phyloP scores from a whole-genome alignment of 331 rosid genomes.

The Acacia concinna region DNA sequence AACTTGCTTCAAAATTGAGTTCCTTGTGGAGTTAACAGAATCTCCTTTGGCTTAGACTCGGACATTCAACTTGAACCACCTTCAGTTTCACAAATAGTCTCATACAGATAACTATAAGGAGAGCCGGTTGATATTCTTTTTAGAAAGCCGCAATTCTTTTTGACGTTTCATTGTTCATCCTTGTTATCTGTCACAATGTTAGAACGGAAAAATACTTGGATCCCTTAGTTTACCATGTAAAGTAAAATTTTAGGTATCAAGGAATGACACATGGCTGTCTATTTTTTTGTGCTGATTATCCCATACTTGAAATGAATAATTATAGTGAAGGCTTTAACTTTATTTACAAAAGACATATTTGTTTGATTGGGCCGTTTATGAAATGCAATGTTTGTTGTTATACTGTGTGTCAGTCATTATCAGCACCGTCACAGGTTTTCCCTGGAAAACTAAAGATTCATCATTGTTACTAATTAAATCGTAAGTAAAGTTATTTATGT shows the following conservation, averaged over 20 bases:
- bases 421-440: neutral
- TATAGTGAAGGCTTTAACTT: neutral
- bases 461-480: neutral
- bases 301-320: neutral
- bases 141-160: neutral
- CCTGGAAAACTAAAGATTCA: neutral
- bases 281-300: neutral
- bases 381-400: neutral
- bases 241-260: constrained; percentile 1
- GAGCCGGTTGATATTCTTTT: constrained; percentile 20
- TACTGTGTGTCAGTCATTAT: neutral
- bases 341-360: neutral
- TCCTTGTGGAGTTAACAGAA: constrained; percentile 11
- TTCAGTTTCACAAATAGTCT: constrained; percentile 4
- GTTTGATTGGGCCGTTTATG: neutral
- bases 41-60: neutral
- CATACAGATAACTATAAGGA: neutral
- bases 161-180: constrained; percentile 16
- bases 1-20: constrained; percentile 12
- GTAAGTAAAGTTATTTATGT: neutral
- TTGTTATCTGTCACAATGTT: neutral
- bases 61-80: neutral
- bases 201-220: constrained; percentile 17
- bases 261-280: neutral
- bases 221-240: constrained; percentile 26